Conservation (phyloP, 805 yeast genomes). For the Dipodascopsis uninucleata region DNA sequence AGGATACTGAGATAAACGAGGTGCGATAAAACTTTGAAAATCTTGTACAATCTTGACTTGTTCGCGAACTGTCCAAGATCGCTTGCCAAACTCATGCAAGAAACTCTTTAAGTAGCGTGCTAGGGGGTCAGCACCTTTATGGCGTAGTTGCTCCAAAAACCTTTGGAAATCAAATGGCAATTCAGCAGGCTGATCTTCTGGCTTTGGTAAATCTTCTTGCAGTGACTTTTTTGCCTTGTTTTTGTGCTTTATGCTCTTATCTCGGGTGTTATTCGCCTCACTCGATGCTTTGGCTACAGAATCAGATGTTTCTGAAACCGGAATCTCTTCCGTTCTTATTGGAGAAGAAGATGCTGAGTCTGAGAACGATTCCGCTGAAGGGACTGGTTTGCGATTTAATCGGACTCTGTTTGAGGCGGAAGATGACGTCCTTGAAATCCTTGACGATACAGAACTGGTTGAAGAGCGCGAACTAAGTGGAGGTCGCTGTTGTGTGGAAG, state of each 20-base stretch:
- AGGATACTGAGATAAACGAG: slow-evolving; percentile 55
- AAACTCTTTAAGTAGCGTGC: slow-evolving; percentile 75
- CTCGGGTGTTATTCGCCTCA: too few species aligned
- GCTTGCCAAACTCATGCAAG: slow-evolving; percentile 66
- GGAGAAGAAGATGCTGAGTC: too few species aligned
- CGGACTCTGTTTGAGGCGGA: too few species aligned
- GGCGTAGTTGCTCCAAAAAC: slow-evolving; percentile 67
- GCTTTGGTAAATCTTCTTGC: slow-evolving; percentile 15
- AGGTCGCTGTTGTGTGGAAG: slow-evolving; percentile 11
- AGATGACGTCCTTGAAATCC: background rate
- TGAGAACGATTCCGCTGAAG: too few species aligned
- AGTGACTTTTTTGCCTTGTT: too few species aligned
- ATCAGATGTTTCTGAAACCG: too few species aligned
- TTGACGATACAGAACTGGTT: background rate
- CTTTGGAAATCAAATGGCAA: slow-evolving; percentile 74
- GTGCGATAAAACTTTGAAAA: slow-evolving; percentile 51
- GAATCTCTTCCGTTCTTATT: too few species aligned
- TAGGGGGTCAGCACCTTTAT: slow-evolving; percentile 79
- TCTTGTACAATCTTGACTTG: slow-evolving; percentile 74
- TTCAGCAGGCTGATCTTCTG: slow-evolving; percentile 35
- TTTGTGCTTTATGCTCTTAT: too few species aligned
- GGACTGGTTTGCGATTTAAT: too few species aligned
- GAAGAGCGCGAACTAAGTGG: slow-evolving; percentile 2
- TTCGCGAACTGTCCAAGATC: slow-evolving; percentile 69
- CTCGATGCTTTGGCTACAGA: too few species aligned